Base-by-base conservation (phyloP, 768 basidiomycete genomes). In the Russula sp. region DNA sequence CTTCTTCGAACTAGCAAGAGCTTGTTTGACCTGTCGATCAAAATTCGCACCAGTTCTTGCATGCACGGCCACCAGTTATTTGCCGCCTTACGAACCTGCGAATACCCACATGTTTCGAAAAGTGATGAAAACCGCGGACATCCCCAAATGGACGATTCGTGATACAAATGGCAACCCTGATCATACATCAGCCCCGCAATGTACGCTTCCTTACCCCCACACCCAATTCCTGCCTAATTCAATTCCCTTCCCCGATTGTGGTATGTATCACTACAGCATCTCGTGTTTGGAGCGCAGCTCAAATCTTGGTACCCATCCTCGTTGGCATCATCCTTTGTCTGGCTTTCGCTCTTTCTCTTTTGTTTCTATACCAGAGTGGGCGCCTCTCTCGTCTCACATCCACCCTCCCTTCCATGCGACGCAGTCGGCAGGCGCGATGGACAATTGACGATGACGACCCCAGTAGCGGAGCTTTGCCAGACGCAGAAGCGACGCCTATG, bases 201-300 rank as follows among this genome's bases (percentile, higher is more conserved):
- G 66, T 65, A 55, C 63, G 63, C 58, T 40, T 56, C n/a, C 8
- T 36, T 28, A 38, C 51, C 40, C 42, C 42, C 53, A 22, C 30
- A 18, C 30, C 52, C 26, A 44, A 55, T 22, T 36, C 32, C 32
- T 51, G 2, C 50, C 40, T 53, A 34, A 52, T 54, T 36, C 36
- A 34, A 52, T 56, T 34, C 59, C 14, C 51, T 48, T 42, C 2
- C 28, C 32, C 57, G 64, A 65, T 65, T 55, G 64, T 42, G 59
- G 54, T 34, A 61, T 61, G 55, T 46, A 44, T 52, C 50, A 61
- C 61, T 46, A 65, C 64, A 65, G 64, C 64, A 65, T 61, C 64
- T 30, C 11, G 9, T 14, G 20, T 22, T 51, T 61, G 59, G 64
- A 53, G 49, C 20, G 10, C 40, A 8, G 28, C 26, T 28, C 64